Evolutionary conservation across 2,329 filamentous ascomycete species (phyloP).

Genomic region (Aureobasidium sp.): DNA sequence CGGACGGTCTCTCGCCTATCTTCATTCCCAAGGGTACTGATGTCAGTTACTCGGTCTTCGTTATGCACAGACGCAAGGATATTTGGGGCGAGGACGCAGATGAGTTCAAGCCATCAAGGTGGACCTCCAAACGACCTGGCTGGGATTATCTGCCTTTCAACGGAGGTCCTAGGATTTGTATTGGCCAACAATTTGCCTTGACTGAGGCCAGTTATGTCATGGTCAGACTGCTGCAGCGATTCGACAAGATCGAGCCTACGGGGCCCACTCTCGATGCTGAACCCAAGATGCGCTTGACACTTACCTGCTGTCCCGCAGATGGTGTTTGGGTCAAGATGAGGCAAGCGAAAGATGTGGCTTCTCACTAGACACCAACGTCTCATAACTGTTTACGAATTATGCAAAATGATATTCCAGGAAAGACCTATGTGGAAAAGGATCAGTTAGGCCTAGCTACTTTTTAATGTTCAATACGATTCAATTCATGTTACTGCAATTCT

Average conservation of each 20-base stretch:
- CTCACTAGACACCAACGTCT: background rate
- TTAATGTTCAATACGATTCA: background rate
- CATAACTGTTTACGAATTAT: background rate
- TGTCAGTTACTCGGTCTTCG: constrained; percentile 37
- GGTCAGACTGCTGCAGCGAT: constrained; percentile 25
- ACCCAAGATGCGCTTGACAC: constrained; percentile 6
- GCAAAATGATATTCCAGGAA: background rate
- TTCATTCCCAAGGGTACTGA: constrained; percentile 41
- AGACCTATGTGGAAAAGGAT: background rate
- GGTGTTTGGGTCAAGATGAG: constrained; percentile 12
- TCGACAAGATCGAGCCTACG: constrained; percentile 23
- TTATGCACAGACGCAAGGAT: constrained; percentile 44
- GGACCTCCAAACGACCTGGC: constrained; percentile 26
- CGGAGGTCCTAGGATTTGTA: constrained; percentile 23
- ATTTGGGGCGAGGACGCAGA: constrained; percentile 42
- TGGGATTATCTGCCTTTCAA: constrained; percentile 31
- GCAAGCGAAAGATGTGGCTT: constrained; percentile 7
- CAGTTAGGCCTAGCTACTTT: background rate
- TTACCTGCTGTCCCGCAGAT: constrained; percentile 13
- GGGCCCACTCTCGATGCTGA: background rate
- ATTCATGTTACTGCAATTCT: too few relatives aligned
- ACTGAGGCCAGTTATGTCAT: constrained; percentile 27
- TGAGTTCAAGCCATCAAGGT: constrained; percentile 42
- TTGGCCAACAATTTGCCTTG: constrained; percentile 22
- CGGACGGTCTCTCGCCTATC: constrained; percentile 41